Conservation (phyloP, 768 basidiomycete genomes). For the Russula sp. region DNA sequence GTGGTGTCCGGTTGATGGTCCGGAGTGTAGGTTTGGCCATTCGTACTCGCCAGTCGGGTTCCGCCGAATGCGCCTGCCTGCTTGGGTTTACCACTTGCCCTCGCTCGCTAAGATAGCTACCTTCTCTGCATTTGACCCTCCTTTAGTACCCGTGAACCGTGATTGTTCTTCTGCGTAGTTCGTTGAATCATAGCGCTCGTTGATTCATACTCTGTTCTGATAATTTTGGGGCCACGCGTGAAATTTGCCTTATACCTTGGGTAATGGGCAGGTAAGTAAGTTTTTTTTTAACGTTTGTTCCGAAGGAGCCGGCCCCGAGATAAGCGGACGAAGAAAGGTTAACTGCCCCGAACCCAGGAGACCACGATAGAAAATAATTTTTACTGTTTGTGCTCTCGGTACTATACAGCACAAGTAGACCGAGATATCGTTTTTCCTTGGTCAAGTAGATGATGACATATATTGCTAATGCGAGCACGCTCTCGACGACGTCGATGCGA, state of each 20-base stretch:
- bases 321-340: not conserved
- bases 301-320: not conserved
- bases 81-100: slow-evolving; percentile 3
- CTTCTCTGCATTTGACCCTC: slow-evolving; percentile 4
- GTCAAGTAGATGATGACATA: not conserved
- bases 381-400: not conserved
- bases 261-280: not conserved
- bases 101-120: slow-evolving; percentile 8
- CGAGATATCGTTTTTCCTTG: not conserved
- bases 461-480: not conserved
- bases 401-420: not conserved
- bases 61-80: slow-evolving; percentile 15
- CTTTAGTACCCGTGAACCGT: slow-evolving; percentile 4
- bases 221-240: not conserved
- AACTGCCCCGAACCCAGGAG: not conserved
- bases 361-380: not conserved
- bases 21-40: slow-evolving; percentile 11
- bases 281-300: not conserved
- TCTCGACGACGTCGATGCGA: not conserved
- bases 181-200: slow-evolving; percentile 16
- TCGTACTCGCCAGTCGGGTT: slow-evolving; percentile 26
- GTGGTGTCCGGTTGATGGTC: slow-evolving; percentile 6
- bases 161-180: slow-evolving; percentile 10
- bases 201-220: not conserved
- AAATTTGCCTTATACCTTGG: not conserved